Conservation (phyloP, 2,329 filamentous ascomycete species). For the Westerdykella aurantiaca region DNA sequence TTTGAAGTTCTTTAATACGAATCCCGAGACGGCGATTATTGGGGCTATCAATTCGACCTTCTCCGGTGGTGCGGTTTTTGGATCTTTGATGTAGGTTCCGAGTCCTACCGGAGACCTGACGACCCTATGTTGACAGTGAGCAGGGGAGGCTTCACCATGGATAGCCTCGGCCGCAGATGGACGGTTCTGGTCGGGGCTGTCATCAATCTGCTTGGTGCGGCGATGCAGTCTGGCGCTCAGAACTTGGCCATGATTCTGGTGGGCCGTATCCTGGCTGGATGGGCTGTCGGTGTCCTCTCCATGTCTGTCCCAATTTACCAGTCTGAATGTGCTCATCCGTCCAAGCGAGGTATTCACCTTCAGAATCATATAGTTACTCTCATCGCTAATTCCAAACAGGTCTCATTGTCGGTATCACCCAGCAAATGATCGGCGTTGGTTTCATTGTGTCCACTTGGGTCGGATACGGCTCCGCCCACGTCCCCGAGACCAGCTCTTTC, state of each 20-base stretch:
- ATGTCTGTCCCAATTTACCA: conserved; percentile 60
- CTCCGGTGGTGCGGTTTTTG: conserved; percentile 53
- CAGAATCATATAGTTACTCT: neutral
- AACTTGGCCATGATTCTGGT: conserved; percentile 53
- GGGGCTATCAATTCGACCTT: conserved; percentile 62
- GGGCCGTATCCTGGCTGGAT: conserved; percentile 54
- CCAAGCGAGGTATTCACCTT: conserved; percentile 45
- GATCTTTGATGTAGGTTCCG: conserved; percentile 42
- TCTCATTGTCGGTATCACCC: conserved; percentile 52
- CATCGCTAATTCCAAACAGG: conserved; percentile 10
- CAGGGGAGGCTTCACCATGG: conserved; percentile 53
- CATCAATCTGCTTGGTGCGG: conserved; percentile 54
- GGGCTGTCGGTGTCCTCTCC: conserved; percentile 54
- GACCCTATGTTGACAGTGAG: neutral
- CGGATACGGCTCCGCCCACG: conserved; percentile 41
- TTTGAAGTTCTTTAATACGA: too few relatives aligned
- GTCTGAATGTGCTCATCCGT: conserved; percentile 55
- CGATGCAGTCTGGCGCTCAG: conserved; percentile 54
- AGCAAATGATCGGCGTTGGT: conserved; percentile 54
- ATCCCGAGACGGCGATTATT: conserved; percentile 46
- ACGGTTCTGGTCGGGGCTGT: conserved; percentile 56
- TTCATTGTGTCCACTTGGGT: conserved; percentile 53
- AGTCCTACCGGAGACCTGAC: neutral
- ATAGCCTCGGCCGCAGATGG: conserved; percentile 54
- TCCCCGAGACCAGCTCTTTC: conserved; percentile 33